A percentile compares a stretch with the other conserved stretches of the same genome.
Conservation (phyloP, 2,329 filamentous ascomycete genomes). For the Leptosphaerulina australis region DNA sequence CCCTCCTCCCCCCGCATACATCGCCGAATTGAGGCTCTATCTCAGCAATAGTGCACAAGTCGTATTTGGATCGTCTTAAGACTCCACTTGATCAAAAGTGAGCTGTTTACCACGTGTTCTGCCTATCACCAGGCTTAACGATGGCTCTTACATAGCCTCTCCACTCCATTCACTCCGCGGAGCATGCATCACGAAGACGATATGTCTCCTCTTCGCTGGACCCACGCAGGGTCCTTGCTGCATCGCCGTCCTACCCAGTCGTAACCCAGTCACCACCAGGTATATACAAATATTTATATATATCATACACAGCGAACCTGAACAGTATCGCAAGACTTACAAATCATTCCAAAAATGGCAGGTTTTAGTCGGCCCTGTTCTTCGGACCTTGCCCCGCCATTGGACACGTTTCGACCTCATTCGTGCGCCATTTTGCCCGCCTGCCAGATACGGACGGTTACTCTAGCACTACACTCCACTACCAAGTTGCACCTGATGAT, state of each 20-base stretch:
- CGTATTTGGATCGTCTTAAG: conserved; percentile 3
- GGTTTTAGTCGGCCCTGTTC: conserved; percentile 1
- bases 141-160: not conserved
- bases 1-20: not conserved
- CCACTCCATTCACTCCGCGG: not conserved
- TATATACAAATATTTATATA: no score
- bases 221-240: no score
- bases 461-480: not conserved
- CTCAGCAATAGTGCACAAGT: not conserved
- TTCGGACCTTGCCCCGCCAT: conserved; percentile 3
- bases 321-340: not conserved
- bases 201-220: no score
- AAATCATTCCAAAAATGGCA: not conserved
- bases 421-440: not conserved
- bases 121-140: conserved; percentile 6
- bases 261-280: no score
- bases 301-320: no score
- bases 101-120: conserved; percentile 3
- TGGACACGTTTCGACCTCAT: not conserved
- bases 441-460: conserved; percentile 13
- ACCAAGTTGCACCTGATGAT: conserved; percentile 6
- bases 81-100: not conserved
- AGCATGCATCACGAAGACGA: not conserved
- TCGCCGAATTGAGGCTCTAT: conserved; percentile 16
- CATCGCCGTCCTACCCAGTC: no score